phyloP scores from a whole-genome alignment of 306 rosid species.

The Aeschynomene evenia region DNA sequence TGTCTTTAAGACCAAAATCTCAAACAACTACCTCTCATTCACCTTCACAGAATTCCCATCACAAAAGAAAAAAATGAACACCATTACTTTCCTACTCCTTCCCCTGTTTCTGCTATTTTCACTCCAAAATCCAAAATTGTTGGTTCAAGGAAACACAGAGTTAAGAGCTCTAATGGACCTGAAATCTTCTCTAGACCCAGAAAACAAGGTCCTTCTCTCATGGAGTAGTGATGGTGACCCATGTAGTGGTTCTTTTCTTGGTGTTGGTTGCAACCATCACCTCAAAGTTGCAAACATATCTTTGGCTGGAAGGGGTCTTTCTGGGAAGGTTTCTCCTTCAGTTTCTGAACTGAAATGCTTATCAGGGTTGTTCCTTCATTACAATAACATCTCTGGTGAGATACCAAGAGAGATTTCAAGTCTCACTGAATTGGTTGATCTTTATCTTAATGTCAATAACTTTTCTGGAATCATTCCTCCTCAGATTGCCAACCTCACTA shows the following conservation, averaged over 20 bases:
- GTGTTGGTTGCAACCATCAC: conserved; percentile 72
- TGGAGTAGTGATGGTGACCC: conserved; percentile 74
- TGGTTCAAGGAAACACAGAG: conserved; percentile 65
- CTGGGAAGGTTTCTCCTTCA: conserved; percentile 65
- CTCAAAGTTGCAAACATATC: conserved; percentile 77
- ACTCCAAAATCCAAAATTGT: not conserved
- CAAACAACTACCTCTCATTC: conserved; percentile 37
- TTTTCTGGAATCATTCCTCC: conserved; percentile 67
- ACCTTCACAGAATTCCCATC: conserved; percentile 8
- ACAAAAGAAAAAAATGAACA: conserved; percentile 40
- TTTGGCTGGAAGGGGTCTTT: conserved; percentile 72
- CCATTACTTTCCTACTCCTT: conserved; percentile 13
- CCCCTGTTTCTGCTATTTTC: conserved; percentile 28
- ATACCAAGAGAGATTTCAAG: conserved; percentile 69
- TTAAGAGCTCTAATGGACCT: conserved; percentile 69
- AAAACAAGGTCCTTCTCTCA: conserved; percentile 51
- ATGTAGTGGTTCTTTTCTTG: conserved; percentile 63
- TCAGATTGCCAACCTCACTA: conserved; percentile 53
- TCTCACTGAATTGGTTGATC: conserved; percentile 65
- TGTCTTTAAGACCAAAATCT: not conserved
- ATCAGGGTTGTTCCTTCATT: conserved; percentile 77
- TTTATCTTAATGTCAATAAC: conserved; percentile 71
- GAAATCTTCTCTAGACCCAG: conserved; percentile 79
- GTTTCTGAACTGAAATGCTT: conserved; percentile 69
- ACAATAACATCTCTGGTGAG: conserved; percentile 63